Conservation (phyloP, 768 basidiomycete genomes). For the Obba rivulosa region DNA sequence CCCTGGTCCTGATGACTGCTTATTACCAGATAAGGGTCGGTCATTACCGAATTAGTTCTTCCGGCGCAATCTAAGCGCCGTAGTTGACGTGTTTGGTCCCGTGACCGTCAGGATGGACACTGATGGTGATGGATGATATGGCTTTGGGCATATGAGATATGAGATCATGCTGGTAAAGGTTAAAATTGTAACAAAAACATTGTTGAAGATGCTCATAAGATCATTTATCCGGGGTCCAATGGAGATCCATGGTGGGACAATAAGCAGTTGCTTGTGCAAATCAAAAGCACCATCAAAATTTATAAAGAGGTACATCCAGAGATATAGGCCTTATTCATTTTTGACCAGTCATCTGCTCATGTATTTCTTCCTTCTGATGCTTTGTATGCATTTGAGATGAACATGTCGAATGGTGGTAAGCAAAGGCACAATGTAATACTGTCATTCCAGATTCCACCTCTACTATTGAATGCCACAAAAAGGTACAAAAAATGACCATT, state of each 20-base stretch:
- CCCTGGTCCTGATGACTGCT: too few species aligned
- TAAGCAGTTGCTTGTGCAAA: slow-evolving; percentile 29
- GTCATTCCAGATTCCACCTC: slow-evolving; percentile 35
- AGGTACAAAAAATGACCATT: slow-evolving; percentile 33
- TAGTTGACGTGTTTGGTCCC: too few species aligned
- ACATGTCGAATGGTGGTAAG: slow-evolving; percentile 18
- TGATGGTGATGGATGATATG: background rate
- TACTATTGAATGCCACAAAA: slow-evolving; percentile 16
- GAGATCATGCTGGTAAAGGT: too few species aligned
- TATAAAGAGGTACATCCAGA: slow-evolving; percentile 33
- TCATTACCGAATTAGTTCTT: too few species aligned
- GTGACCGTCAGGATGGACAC: too few species aligned
- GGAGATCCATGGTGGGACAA: slow-evolving; percentile 37
- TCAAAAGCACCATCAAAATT: slow-evolving; percentile 28
- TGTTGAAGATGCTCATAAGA: slow-evolving; percentile 25
- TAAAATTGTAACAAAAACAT: too few species aligned
- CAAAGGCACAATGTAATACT: slow-evolving; percentile 15
- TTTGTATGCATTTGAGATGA: slow-evolving; percentile 23
- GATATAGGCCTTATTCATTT: slow-evolving; percentile 30
- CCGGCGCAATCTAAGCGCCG: too few species aligned
- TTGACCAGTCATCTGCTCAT: slow-evolving; percentile 40
- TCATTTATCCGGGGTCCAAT: slow-evolving; percentile 26
- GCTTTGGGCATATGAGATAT: slow-evolving; percentile 13
- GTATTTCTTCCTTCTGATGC: slow-evolving; percentile 16
- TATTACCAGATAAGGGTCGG: too few species aligned